Percentiles rank a stretch among this genome's conserved stretches.
Evolutionary conservation across 352 stramenopile species (phyloP).

Genomic region (Phytophthora crassamura): DNA sequence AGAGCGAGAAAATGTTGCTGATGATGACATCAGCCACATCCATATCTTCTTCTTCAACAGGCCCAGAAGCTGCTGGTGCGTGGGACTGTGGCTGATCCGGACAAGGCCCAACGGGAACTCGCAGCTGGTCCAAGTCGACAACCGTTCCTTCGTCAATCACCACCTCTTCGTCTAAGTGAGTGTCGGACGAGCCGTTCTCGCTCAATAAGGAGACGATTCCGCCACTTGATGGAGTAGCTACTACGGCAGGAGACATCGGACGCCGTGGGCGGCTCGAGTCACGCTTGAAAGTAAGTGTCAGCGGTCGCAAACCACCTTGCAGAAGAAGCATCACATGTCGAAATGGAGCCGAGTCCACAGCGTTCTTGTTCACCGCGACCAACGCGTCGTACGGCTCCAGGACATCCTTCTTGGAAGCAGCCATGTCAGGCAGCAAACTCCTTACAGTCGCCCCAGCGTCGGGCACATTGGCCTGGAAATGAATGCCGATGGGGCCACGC

Average conservation of each 20-base stretch:
- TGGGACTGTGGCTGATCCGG: background rate
- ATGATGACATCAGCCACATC: conserved; percentile 84
- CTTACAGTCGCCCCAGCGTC: conserved; percentile 72
- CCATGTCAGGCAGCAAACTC: conserved; percentile 64
- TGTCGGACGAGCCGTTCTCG: conserved; percentile 7
- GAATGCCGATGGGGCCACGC: conserved; percentile 75
- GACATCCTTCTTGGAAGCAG: conserved; percentile 49
- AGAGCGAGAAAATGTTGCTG: conserved; percentile 86
- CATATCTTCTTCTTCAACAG: conserved; percentile 46
- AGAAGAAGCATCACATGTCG: conserved; percentile 84
- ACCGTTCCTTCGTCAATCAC: conserved; percentile 46
- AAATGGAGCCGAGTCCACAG: conserved; percentile 73
- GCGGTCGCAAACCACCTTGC: conserved; percentile 75
- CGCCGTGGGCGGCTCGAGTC: conserved; percentile 15
- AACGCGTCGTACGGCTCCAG: conserved; percentile 73
- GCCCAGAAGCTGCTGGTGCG: background rate
- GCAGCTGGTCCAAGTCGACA: conserved; percentile 32
- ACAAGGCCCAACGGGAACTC: conserved; percentile 12
- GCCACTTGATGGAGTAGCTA: conserved; percentile 9
- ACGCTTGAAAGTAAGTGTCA: conserved; percentile 82
- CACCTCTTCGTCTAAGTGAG: conserved; percentile 67
- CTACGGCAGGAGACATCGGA: conserved; percentile 8
- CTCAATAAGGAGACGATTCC: conserved; percentile 8
- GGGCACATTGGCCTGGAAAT: conserved; percentile 81
- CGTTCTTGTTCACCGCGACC: conserved; percentile 81